Base-by-base conservation (phyloP, 2,329 filamentous ascomycete species). In the Pseudogymnoascus sp. region DNA sequence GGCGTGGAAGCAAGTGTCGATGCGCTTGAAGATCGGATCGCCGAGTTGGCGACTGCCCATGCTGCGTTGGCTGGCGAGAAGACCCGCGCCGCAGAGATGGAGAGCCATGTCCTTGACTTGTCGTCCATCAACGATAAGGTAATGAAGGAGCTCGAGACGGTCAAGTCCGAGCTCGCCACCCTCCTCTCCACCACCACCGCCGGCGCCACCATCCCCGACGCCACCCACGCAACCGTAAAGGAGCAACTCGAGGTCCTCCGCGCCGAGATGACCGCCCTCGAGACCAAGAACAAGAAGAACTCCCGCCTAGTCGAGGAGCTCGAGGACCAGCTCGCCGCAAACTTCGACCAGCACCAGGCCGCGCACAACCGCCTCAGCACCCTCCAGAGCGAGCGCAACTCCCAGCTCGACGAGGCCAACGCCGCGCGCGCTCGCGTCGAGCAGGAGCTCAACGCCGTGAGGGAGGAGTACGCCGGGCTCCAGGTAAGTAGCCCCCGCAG, bases 301-400 rank as follows among this genome's bases (percentile, higher is more conserved):
- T 89, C 90, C 44, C 86, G 91, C 21, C 81, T 99, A 11, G 91
- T 99, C 7, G 91, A 97, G 74, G 93, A 99, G 76, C 86, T 99
- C 4, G 95, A 99, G 76, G 93, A 97, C 70, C 95, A 99, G 75
- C 86, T 99, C 62, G 93, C 93, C 72, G 91, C 84, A 73, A 97
- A 95, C 77, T 99, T 92, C 76, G 95, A 99, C 72, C 90, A 96
- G 74, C 92, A 93, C 65, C 91, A 97, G 72, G 80, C 86, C 65
- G 87, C 88, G 11, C 92, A 85, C 74, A 96, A 96, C 77, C 87
- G 93, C 62, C 79, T 97, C 62, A 97, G 93, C 61, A 87, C 89
- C 59, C 80, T 93, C 59, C 88, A 92, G 72, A 84, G 85, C 16
- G 89, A 93, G 75, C 87, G 88, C 59, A 84, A 87, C 65, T 81